Evolutionary conservation across 1,284 basidiomycete genomes (phyloP), one percentile per base, ranked within the genome.

Genomic region (Ceraceosorus guamensis): DNA sequence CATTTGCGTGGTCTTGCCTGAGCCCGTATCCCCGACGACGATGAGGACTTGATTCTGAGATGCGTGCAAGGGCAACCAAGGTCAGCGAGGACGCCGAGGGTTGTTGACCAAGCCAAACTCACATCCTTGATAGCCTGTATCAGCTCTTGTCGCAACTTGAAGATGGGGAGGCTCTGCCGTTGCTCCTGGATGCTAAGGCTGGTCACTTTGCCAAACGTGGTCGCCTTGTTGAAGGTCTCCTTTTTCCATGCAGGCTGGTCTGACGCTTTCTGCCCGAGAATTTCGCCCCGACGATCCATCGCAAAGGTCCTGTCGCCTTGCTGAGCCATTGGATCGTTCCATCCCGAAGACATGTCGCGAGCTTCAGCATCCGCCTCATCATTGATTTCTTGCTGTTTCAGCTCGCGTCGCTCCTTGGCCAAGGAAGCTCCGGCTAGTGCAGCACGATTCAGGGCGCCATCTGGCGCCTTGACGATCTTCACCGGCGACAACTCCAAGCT

Each of bases 291-390:
- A 60, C 93, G 77, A 77, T 99, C 95, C 68, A 96, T 90, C 0
- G 95, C 95, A 73, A 98, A 99, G 53, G 88, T 80, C 62, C 84
- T 86, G 48, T 98, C 92, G 5, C 82, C 77, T 10, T 87, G 85
- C 67, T 87, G 87, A 6, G 93, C 88, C 91, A 97, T 96, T 7
- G 95, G 95, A 77, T 99, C 95, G 35, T 96, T 81, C 95, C 95
- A 98, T 6, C 91, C 91, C 33, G 89, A 86, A 63, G 84, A 90
- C 77, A 96, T 88, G 78, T 98, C 92, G 34, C 88, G 84, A 34
- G 89, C 84, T 76, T 98, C 87, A 0, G 91, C 89, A 74, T 98
- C 95, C 0, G 89, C 93, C 69, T 88, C 80, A 59, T 98, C 95
- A 71, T 96, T 93, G 11, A 83, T 86, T 74, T 98, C 92, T 74